Evolutionary conservation across 2,329 filamentous ascomycete genomes (phyloP).

Genomic region (Penicillium hordei): DNA sequence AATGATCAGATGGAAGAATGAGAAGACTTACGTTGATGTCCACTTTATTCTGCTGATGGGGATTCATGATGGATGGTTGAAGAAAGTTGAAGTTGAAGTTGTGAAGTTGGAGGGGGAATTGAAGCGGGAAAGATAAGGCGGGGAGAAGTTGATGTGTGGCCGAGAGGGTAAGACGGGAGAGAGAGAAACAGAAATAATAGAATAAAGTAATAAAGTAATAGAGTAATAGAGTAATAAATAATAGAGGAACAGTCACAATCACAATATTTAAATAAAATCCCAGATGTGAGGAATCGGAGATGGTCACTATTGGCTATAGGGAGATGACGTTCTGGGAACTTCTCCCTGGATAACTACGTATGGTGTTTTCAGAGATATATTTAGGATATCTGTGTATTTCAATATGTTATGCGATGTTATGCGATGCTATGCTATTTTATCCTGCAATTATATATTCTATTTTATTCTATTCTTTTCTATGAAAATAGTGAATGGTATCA

Average conservation of each 20-base stretch:
- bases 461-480: neutral
- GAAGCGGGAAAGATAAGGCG: constrained; percentile 10
- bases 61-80: constrained; percentile 68
- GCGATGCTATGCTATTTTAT: neutral
- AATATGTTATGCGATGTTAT: neutral
- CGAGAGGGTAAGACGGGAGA: neutral
- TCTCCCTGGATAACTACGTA: neutral
- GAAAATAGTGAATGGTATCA: no score
- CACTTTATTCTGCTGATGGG: constrained; percentile 97
- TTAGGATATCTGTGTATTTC: neutral
- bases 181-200: neutral
- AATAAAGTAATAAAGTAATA: neutral
- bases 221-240: neutral
- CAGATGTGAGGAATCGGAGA: neutral
- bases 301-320: neutral
- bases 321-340: neutral
- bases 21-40: constrained; percentile 80
- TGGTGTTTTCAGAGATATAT: neutral
- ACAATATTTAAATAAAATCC: neutral
- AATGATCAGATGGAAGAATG: neutral
- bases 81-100: constrained; percentile 2
- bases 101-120: constrained; percentile 1
- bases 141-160: constrained; percentile 7
- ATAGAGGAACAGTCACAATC: neutral
- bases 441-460: neutral